Evolutionary conservation across 768 basidiomycete species (phyloP).

Genomic region (Paxillus involutus): DNA sequence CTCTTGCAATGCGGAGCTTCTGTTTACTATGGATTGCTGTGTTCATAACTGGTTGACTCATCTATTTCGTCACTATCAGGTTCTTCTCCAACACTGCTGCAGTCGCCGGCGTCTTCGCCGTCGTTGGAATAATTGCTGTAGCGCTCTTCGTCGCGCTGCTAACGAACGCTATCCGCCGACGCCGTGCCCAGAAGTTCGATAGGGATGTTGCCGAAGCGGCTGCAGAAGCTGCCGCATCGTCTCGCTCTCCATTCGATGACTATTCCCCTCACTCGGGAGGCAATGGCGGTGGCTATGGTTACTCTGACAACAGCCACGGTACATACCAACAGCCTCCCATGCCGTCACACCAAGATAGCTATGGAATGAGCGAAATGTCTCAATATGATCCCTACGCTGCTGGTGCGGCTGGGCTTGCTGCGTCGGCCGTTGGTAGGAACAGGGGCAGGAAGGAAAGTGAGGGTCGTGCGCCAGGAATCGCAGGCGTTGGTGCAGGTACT

Average conservation of each 20-base stretch:
- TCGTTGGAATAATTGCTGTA: slow-evolving; percentile 61
- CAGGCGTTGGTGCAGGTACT: slow-evolving; percentile 34
- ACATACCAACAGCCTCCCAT: slow-evolving; percentile 52
- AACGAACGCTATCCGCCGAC: slow-evolving; percentile 57
- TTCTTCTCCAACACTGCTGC: slow-evolving; percentile 75
- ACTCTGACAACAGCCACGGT: slow-evolving; percentile 57
- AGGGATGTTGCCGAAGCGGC: slow-evolving; percentile 74
- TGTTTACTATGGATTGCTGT: not conserved
- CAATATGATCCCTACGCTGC: slow-evolving; percentile 38
- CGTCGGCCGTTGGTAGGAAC: slow-evolving; percentile 19
- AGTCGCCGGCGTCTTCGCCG: slow-evolving; percentile 69
- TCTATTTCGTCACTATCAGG: slow-evolving; percentile 29
- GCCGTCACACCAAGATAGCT: slow-evolving; percentile 38
- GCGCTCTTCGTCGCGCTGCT: slow-evolving; percentile 49
- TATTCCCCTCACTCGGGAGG: slow-evolving; percentile 27
- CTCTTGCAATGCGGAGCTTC: not conserved
- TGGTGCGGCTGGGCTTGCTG: slow-evolving; percentile 19
- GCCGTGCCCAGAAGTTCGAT: slow-evolving; percentile 64
- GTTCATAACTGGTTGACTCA: slow-evolving; percentile 4
- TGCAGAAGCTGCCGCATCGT: slow-evolving; percentile 55
- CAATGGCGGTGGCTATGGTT: slow-evolving; percentile 29
- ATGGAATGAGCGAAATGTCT: slow-evolving; percentile 51
- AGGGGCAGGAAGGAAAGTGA: slow-evolving; percentile 30
- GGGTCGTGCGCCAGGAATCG: slow-evolving; percentile 40
- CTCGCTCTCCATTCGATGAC: slow-evolving; percentile 55